Evolutionary conservation across 192 early-diverging fungal genomes (phyloP), one percentile per base, ranked within the genome.

Genomic region (Backusella luteola): DNA sequence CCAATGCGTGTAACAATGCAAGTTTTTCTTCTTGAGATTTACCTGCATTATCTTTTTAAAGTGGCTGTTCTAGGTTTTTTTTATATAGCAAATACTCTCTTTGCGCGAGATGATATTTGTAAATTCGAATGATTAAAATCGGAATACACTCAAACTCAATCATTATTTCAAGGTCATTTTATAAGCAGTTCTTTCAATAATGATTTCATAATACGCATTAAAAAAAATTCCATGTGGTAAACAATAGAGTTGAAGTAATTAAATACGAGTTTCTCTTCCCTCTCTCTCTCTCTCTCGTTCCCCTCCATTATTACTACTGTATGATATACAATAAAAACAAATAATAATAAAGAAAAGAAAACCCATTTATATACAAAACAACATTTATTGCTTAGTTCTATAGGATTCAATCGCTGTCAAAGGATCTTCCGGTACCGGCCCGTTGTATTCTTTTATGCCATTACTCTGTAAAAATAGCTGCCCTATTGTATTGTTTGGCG

Each of bases 381-480:
- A 32, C 17, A 49, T 41, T 71, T 71, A 71, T 17, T 71, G 42
- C 6, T 71, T 71, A 17, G 38, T 42, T 71, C 69, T 39, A 46
- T 71, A 71, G 3, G 70, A 34, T 26, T 71, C 70, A 7, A 49
- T 34, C 23, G 70, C 70, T 41, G 44, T n/a, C 23, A 71, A 41
- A 26, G 70, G 70, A 49, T 71, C 70, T 19, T 71, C 70, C 26
- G 39, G 35, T 23, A 44, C 42, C 26, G 70, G 70, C 26, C 70
- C 70, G 42, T 32, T 71, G 29, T 71, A 42, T 19, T 71, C 26
- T 12, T 14, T 49, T n/a, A 49, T 49, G 4, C 46, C 46, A 49
- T 49, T 49, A 7, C 19, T 49, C 46, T 49, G 46, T 49, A 49
- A n/a, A 21, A 49, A 49, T 49, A 49, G 19, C 21, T 49, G 46